Base-by-base conservation (phyloP, 768 basidiomycete genomes). In the Pisolithus marmoratus region DNA sequence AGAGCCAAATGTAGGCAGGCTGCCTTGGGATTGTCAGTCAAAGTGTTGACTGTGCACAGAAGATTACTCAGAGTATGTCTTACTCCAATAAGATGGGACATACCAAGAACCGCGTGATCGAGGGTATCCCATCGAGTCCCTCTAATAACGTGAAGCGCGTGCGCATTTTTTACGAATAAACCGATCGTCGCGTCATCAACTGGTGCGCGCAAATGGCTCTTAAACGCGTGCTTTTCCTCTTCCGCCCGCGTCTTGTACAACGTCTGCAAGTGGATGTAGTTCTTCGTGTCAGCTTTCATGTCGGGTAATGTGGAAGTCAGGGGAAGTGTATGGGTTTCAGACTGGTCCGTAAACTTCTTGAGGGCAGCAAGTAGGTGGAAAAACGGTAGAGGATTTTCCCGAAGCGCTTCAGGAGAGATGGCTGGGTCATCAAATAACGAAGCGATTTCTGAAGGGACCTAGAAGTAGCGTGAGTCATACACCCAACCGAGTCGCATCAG, bases 231-330 rank as follows among this genome's bases (percentile, higher is more conserved):
- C 61, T 82, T 85, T 63, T 94, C 90, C 47, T 80, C 77, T 34
- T 81, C 80, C 2, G 93, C 87, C 48, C 84, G 82, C 6, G 75
- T 63, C 61, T 89, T 90, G 73, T 94, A 99, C 52, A 98, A 64
- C 38, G 76, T 83, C 64, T 97, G 94, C 12, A 99, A 76, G 17
- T 81, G 76, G 45, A 96, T 84, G 64, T 97, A 98, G 50, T 78
- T 77, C 20, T 72, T 63, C 5, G 96, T 96, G 62, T 86, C 87
- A 17, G 94, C 84, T 64, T 94, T 94, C 91, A 99, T 97, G 70
- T 99, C 95, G 0, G 95, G 95, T 9, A 98, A 76, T 0, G 90
- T 80, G 43, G 88, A 81, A 3, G 85, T 85, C n/a, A 96, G 73
- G 0, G 95, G 96, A 3, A 96, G 79, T 0, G 82, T 80, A 48